These are phyloP conservation scores for Hymenotorrendiella dingleyae DNA, from an alignment of 2,329 filamentous ascomycete genomes.

Conservation along the genomic window DNA sequence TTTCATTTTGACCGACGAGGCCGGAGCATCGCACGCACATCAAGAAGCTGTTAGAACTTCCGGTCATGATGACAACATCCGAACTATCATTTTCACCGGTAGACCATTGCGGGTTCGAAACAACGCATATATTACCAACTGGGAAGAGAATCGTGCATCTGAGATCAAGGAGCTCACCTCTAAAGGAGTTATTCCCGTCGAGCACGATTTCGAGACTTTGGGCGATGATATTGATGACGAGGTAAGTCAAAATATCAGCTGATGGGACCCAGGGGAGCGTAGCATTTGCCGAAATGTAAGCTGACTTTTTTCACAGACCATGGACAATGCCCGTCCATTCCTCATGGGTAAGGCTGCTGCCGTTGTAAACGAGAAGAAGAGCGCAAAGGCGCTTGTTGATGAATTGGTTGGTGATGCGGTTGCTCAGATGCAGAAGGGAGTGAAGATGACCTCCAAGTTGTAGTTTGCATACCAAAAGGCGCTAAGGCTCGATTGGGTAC, in stretches of 20 bases:
- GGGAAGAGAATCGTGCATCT: slow-evolving; percentile 82
- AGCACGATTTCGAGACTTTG: slow-evolving; percentile 86
- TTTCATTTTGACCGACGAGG: slow-evolving; percentile 91
- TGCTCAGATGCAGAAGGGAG: slow-evolving; percentile 60
- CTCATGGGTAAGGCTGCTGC: slow-evolving; percentile 97
- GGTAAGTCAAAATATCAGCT: slow-evolving; percentile 4
- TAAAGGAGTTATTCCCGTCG: slow-evolving; percentile 89
- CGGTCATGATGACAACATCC: slow-evolving; percentile 90
- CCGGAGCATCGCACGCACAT: slow-evolving; percentile 86
- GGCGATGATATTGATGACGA: slow-evolving; percentile 56
- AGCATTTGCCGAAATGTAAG: slow-evolving; percentile 51
- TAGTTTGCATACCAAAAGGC: slow-evolving; percentile 31
- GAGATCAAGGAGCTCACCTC: slow-evolving; percentile 91
- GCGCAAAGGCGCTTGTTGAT: slow-evolving; percentile 86
- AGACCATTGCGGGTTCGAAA: slow-evolving; percentile 88
- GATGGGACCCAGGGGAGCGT: too few relatives aligned
- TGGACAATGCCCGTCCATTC: slow-evolving; percentile 88
- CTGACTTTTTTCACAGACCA: slow-evolving; percentile 61
- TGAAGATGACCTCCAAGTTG: slow-evolving; percentile 64
- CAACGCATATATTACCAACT: slow-evolving; percentile 91
- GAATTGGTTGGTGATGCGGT: slow-evolving; percentile 86
- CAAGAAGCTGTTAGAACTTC: slow-evolving; percentile 92
- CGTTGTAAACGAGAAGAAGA: slow-evolving; percentile 87
- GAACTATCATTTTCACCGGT: slow-evolving; percentile 97
- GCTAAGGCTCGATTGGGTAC: too few relatives aligned